These are phyloP conservation scores for Starmera amethionina DNA, from an alignment of 805 yeast species.

Conservation along the genomic window DNA sequence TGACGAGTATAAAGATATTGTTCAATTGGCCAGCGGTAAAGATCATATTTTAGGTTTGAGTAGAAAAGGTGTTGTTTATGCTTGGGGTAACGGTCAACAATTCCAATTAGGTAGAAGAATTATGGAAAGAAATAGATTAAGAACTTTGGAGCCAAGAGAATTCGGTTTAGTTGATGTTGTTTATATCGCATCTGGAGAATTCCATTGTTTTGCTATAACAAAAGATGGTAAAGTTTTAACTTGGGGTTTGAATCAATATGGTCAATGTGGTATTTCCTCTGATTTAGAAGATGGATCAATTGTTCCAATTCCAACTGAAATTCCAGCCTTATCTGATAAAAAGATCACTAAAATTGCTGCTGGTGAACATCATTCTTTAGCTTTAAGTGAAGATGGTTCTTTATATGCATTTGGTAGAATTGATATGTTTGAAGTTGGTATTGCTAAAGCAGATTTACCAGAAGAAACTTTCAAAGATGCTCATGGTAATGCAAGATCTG, in stretches of 20 bases:
- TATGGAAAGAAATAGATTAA: constrained; percentile 64
- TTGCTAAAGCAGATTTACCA: constrained; percentile 57
- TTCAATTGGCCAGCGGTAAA: constrained; percentile 84
- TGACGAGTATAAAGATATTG: constrained; percentile 51
- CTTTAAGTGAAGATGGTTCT: constrained; percentile 62
- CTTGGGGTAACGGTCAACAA: constrained; percentile 98
- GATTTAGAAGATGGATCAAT: constrained; percentile 80
- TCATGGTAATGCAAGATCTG: constrained; percentile 71
- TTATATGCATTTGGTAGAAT: constrained; percentile 83
- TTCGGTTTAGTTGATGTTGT: constrained; percentile 74
- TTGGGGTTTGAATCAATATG: constrained; percentile 97
- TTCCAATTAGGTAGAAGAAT: constrained; percentile 85
- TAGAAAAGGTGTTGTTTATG: constrained; percentile 74
- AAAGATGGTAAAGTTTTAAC: constrained; percentile 59
- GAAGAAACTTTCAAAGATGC: constrained; percentile 65
- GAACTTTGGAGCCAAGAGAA: constrained; percentile 70
- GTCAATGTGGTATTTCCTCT: constrained; percentile 84
- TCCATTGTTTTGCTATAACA: constrained; percentile 89
- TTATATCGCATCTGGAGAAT: constrained; percentile 87
- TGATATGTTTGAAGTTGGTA: constrained; percentile 91
- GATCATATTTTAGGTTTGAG: constrained; percentile 86
- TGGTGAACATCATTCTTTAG: constrained; percentile 91
- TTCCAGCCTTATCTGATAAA: constrained; percentile 52
- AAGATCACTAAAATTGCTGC: constrained; percentile 59
- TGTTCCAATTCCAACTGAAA: constrained; percentile 66